phyloP scores from a whole-genome alignment of 2,329 filamentous ascomycete genomes.

The Botrytis cinerea region DNA sequence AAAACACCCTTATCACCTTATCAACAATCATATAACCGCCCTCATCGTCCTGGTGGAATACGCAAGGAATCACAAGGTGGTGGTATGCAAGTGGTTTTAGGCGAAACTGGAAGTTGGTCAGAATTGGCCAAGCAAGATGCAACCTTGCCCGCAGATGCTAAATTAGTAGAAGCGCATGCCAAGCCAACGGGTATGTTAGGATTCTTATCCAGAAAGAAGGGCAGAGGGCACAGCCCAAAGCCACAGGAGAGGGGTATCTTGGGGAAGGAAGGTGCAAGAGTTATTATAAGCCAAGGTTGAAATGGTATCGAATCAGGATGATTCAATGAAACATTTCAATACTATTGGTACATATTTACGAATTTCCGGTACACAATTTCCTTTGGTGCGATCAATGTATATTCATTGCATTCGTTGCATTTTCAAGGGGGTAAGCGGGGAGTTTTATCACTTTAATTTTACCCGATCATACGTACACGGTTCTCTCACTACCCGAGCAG shows the following conservation, averaged over 20 bases:
- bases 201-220: conserved; percentile 86
- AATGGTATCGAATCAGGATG: background rate
- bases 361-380: conserved; percentile 2
- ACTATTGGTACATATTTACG: background rate
- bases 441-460: conserved; percentile 13
- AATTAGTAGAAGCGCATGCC: conserved; percentile 51
- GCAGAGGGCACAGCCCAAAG: conserved; percentile 87
- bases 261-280: conserved; percentile 90
- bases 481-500: conserved; percentile 10
- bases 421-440: conserved; percentile 17
- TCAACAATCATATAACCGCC: conserved; percentile 37
- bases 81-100: conserved; percentile 87
- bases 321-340: conserved; percentile 6
- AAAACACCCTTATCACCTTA: conserved; percentile 37
- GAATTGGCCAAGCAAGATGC: conserved; percentile 83
- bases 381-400: conserved; percentile 15
- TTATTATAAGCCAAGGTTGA: conserved; percentile 61
- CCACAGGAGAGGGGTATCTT: conserved; percentile 90
- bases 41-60: conserved; percentile 32
- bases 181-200: conserved; percentile 82
- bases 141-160: conserved; percentile 69
- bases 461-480: background rate
- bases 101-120: conserved; percentile 87
- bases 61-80: conserved; percentile 49
- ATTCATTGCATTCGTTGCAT: conserved; percentile 20